These are phyloP conservation scores for Rhodocollybia butyracea DNA, from an alignment of 768 basidiomycete genomes.

Conservation along the genomic window DNA sequence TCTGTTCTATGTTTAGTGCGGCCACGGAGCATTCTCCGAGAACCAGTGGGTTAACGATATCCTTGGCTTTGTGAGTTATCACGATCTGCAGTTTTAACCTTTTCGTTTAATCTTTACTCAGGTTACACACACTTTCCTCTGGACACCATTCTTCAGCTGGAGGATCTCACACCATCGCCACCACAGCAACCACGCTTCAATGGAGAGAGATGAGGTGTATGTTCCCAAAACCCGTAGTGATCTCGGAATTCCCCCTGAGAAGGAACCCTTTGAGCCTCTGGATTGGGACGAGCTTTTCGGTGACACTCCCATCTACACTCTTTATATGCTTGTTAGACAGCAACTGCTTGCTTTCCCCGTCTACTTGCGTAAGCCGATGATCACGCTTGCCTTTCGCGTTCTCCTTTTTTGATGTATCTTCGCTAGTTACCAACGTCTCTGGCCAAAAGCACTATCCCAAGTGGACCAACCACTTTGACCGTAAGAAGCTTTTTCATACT, in stretches of 20 bases:
- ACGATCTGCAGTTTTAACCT: background rate
- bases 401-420: constrained; percentile 12
- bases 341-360: constrained; percentile 42
- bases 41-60: constrained; percentile 44
- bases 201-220: constrained; percentile 28
- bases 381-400: constrained; percentile 11
- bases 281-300: constrained; percentile 37
- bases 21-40: constrained; percentile 55
- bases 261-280: constrained; percentile 12
- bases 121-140: constrained; percentile 16
- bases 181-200: constrained; percentile 22
- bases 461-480: constrained; percentile 67
- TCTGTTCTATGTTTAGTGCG: constrained; percentile 39
- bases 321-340: constrained; percentile 35
- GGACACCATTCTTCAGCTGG: constrained; percentile 23
- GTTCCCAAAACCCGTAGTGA: constrained; percentile 37
- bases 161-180: constrained; percentile 24
- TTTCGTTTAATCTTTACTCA: constrained; percentile 1
- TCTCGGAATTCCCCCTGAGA: constrained; percentile 27
- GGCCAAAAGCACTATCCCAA: constrained; percentile 57
- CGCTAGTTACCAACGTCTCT: constrained; percentile 57
- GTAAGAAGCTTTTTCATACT: constrained; percentile 49
- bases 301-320: constrained; percentile 40
- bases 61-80: constrained; percentile 43
- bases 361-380: constrained; percentile 31